phyloP scores from a whole-genome alignment of 176 grass and related monocot species.

The Urochloa ruziziensis region DNA sequence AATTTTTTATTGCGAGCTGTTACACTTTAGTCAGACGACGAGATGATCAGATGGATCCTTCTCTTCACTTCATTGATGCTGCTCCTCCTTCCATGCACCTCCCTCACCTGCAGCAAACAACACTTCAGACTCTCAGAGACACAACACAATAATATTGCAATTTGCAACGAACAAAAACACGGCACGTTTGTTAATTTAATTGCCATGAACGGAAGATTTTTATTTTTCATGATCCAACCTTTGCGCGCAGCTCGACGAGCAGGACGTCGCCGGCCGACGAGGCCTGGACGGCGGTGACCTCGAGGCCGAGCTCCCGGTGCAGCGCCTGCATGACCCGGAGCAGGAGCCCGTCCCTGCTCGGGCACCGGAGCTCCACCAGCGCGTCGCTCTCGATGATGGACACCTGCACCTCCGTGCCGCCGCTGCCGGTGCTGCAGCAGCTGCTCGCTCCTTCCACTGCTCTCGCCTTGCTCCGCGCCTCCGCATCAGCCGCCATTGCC shows the following conservation, averaged over 20 bases:
- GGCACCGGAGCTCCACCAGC: conserved; percentile 67
- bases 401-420: conserved; percentile 53
- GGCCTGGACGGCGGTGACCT: conserved; percentile 56
- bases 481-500: neutral
- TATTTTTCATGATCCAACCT: conserved; percentile 22
- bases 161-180: neutral
- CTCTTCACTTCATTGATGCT: conserved; percentile 84
- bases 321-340: conserved; percentile 64
- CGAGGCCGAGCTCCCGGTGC: conserved; percentile 48
- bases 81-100: conserved; percentile 60
- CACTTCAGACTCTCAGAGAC: neutral
- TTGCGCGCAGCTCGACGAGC: conserved; percentile 52
- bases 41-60: conserved; percentile 54
- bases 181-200: neutral
- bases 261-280: conserved; percentile 40
- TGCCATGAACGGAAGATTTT: neutral
- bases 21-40: neutral
- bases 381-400: conserved; percentile 72
- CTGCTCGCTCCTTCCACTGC: conserved; percentile 30
- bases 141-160: neutral
- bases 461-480: neutral
- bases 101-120: conserved; percentile 54
- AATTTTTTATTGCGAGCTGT: neutral
- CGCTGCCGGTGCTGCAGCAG: neutral
- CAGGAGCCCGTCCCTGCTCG: conserved; percentile 54